Base-by-base conservation (phyloP, 306 rosid species). In the Boehmeria nivea region DNA sequence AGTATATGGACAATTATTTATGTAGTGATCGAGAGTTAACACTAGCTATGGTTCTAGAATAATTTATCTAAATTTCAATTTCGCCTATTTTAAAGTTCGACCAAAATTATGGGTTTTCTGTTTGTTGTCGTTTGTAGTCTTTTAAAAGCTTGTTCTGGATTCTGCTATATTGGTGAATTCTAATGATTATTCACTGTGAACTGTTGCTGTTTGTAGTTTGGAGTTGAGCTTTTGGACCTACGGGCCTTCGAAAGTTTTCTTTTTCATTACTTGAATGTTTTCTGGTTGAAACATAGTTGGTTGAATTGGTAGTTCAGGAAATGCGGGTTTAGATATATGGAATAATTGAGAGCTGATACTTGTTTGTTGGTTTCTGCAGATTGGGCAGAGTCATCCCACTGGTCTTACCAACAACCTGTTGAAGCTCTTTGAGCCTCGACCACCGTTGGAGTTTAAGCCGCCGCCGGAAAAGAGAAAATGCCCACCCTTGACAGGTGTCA, bases 361-460 rank as follows among this genome's bases (percentile, higher is more conserved):
- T 16, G 14, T 57, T 45, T 38, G 42, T 25, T 49, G 34, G 17
- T 13, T 11, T 64, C 48, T 67, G 78, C 81, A 93, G 99, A 93
- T 93, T 64, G 99, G 99, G 57, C 96, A 85, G 86, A 85, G 95
- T 72, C 99, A 93, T 44, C 99, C 99, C 3, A 93, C 99, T 58
- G 99, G 99, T 66, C 83, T 93, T 40, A 93, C 99, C 2, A 20
- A 86, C 57, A 93, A 83, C 44, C 82, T 93, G 16, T 71, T 93
- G 78, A 93, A 85, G 78, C 88, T 93, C n/a, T 93, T 93, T 55
- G 99, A 93, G 76, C 96, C 99, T n/a, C 67, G 99, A 51, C 96
- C 86, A 7, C 99, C 99, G 0, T 59, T 93, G 74, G 95, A 93
- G 54, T 93, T 66, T 59, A 93, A 93, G 57, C 96, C 99, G 12